These are phyloP conservation scores for Metahyphopichia silvanorum DNA, from an alignment of 805 yeast genomes.

Conservation along the genomic window DNA sequence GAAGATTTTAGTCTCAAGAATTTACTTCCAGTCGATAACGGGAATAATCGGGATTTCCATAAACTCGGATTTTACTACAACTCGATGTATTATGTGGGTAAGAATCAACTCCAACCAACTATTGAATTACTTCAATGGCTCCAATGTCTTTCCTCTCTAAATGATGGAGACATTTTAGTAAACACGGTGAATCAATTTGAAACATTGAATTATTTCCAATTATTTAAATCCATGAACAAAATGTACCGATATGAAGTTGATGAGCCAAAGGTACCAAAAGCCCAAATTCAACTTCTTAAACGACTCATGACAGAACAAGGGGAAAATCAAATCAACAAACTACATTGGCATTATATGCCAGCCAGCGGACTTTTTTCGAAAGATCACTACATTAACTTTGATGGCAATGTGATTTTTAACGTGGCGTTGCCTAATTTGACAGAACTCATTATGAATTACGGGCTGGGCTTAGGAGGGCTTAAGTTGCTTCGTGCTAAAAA, in stretches of 20 bases:
- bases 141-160: conserved; percentile 75
- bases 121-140: conserved; percentile 86
- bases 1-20: conserved; percentile 14
- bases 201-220: conserved; percentile 62
- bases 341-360: conserved; percentile 35
- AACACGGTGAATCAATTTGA: conserved; percentile 52
- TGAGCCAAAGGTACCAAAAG: conserved; percentile 61
- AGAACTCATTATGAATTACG: conserved; percentile 73
- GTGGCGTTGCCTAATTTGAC: conserved; percentile 68
- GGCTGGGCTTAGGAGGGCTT: conserved; percentile 68
- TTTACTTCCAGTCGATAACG: conserved; percentile 17
- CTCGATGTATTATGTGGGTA: conserved; percentile 62
- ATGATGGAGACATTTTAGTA: conserved; percentile 60
- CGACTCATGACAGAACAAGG: conserved; percentile 35
- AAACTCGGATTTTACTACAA: conserved; percentile 61
- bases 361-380: conserved; percentile 37
- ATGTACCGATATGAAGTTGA: conserved; percentile 82
- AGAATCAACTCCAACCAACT: conserved; percentile 64
- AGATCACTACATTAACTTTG: conserved; percentile 45
- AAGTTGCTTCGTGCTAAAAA: conserved; percentile 49
- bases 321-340: conserved; percentile 25
- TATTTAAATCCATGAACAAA: conserved; percentile 61
- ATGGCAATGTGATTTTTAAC: conserved; percentile 50
- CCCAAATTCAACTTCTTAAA: conserved; percentile 24
- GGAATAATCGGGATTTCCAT: conserved; percentile 35